Base-by-base conservation (phyloP, 129 eudicot species). In the Cynara cardunculus region DNA sequence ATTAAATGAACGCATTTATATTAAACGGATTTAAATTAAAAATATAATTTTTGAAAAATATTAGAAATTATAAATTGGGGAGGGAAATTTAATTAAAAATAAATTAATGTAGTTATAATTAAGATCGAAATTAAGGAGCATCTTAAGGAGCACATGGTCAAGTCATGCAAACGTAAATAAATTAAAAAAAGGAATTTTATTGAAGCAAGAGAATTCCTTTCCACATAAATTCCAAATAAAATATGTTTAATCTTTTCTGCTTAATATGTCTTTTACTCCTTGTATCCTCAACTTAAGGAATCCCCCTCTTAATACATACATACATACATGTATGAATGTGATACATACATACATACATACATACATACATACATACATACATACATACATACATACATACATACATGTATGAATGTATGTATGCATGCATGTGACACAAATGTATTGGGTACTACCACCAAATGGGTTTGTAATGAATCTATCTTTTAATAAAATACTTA, bases 211-310 rank as follows among this genome's bases (percentile, higher is more conserved):
- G 91, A 91, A 91, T 89, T 91, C 91, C 78, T 44, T 80, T 75
- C 18, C 22, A 73, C 69, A 81, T 31, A 82, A 83, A 81, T 82
- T 89, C 91, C 89, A 89, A 87, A 80, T 67, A 59, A 74, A 32
- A 84, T 72, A 41, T 66, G 39, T 28, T 73, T 72, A 66, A 25
- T 72, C 69, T 37, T 73, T 65, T 79, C 85, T 85, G 81, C 73
- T 82, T 28, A 8, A 39, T 27, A 49, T 93, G 98, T 93, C 96
- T 72, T 90, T 56, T 93, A 81, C 87, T 86, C 80, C 71, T 93
- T 91, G 96, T 82, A 84, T 65, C 81, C 86, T 74, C 69, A 84
- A 84, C 72, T 84, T 78, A 31, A 81, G 86, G 93, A 91, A 89
- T 89, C 93, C 89, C 80, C 82, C 81, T 88, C 75, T 72, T 3